phyloP scores from a whole-genome alignment of 192 early-diverging fungal species.

The Gigaspora rosea region DNA sequence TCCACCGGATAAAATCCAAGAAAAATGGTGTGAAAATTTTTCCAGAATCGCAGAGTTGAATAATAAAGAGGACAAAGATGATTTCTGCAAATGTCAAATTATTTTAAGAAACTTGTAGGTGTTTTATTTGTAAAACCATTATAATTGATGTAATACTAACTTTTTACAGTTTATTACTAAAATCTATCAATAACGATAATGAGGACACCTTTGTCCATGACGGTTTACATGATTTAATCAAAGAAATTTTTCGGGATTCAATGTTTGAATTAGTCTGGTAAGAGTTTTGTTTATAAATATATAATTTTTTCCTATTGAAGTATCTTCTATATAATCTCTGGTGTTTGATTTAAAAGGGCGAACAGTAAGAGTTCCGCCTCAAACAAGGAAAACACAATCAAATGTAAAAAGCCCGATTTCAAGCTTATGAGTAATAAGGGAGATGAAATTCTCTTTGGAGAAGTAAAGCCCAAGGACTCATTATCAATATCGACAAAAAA shows the following conservation, averaged over 20 bases:
- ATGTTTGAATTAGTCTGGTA: slow-evolving; percentile 28
- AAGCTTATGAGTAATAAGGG: not conserved
- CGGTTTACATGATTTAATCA: slow-evolving; percentile 24
- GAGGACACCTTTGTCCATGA: slow-evolving; percentile 11
- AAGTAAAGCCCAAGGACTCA: slow-evolving; percentile 25
- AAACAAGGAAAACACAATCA: slow-evolving; percentile 10
- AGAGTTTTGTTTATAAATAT: slow-evolving; percentile 10
- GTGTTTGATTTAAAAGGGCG: slow-evolving; percentile 24
- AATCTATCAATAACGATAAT: not conserved
- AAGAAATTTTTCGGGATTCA: slow-evolving; percentile 7
- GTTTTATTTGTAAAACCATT: not conserved
- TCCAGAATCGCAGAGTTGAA: slow-evolving; percentile 12
- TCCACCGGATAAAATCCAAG: slow-evolving; percentile 16
- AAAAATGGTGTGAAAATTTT: slow-evolving; percentile 19
- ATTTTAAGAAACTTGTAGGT: slow-evolving; percentile 18
- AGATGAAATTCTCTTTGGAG: slow-evolving; percentile 23
- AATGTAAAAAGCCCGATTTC: slow-evolving; percentile 20
- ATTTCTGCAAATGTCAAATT: slow-evolving; percentile 24
- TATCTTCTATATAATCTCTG: slow-evolving; percentile 7
- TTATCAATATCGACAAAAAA: slow-evolving; percentile 17
- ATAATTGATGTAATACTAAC: slow-evolving; percentile 16
- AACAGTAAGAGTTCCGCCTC: slow-evolving; percentile 17
- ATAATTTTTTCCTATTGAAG: slow-evolving; percentile 12
- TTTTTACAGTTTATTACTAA: slow-evolving; percentile 4
- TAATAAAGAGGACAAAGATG: slow-evolving; percentile 11